Base-by-base conservation (phyloP, 2,329 filamentous ascomycete genomes). In the Epichloe bromicola region DNA sequence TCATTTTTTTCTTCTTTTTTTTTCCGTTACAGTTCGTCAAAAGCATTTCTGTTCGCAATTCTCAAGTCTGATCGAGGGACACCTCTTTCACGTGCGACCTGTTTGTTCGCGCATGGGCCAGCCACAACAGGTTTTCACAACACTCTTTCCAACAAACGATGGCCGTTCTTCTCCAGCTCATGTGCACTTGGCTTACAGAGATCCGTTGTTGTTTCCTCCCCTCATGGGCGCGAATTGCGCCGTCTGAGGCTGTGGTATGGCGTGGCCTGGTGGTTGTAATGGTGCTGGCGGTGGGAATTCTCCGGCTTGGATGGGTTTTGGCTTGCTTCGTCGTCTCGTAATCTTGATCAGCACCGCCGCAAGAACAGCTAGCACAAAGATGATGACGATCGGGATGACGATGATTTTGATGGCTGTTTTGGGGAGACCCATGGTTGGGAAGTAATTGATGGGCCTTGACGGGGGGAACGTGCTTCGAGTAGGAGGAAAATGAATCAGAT, bases 351-450 rank as follows among this genome's bases (percentile, higher is more conserved):
- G n/a, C n/a, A 51, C 43, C 3, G 37, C 49, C 14, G 30, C 43
- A 19, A 41, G 36, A 23, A 41, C 17, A 36, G 26, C 44, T n/a
- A 47, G 33, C 4, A 47, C 17, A 3, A 36, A 20, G 23, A 47
- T 43, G 15, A 51, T 20, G 36, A 47, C 44, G 37, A 51, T 47
- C 10, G 37, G 43, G 36, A 47, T 47, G 26, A 42, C 43, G 42
- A 47, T 39, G 34, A 47, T 0, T 26, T 51, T 46, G 42, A 47
- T 15, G 49, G 43, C 49, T 40, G 42, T 38, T 46, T 41, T 51
- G 19, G 23, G n/a, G 15, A 49, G 19, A 23, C 50, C 46, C 50
- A 42, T 44, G 44, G 19, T 44, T 34, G 12, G 30, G 30, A 30
- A 10, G 30, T 26, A 19, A 6, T 26, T 42, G 11, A 41, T 30